Base-by-base conservation (phyloP, 1,284 basidiomycete genomes). In the Boletus semigastroideus region DNA sequence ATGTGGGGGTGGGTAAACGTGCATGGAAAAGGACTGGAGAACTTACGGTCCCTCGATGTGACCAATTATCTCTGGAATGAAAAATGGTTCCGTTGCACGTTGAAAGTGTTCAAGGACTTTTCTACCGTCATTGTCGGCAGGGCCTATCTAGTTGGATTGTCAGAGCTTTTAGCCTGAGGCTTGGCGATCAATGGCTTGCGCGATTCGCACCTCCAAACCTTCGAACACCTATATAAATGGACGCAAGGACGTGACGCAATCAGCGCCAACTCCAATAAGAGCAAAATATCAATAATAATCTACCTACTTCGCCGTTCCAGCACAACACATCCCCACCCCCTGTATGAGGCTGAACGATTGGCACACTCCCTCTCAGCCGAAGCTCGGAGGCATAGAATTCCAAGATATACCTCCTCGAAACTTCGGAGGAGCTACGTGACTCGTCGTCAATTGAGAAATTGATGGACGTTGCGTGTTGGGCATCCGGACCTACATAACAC, bases 231-330 rank as follows among this genome's bases (percentile, higher is more conserved):
- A 53, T 46, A 14, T 12, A n/a, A 25, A 41, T 37, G 37, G 37
- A 20, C 8, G 13, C 16, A 36, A 43, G 37, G 19, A 51, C 45
- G 20, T 27, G 11, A 31, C 37, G 19, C 22, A 34, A 51, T 54
- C 25, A 43, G 39, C 25, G 48, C 12, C 27, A 8, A 30, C 28
- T 40, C 25, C 5, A 7, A 25, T 25, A 7, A 27, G 19, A 19
- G 36, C 31, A 13, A 27, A 30, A 36, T 6, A 27, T 22, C 50
- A 22, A 31, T 20, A 38, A 25, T 5, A 11, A 46, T 33, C 31
- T 28, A 72, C 78, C 56, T 59, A 88, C 90, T 77, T 96, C 93
- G 53, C 93, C 93, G 66, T 96, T 96, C 90, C 91, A 95, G 59
- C 89, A 94, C 17, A 96, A 69, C 2, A 92, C 68, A 55, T 87